These are phyloP conservation scores for Monilinia vaccinii-corymbosi DNA, from an alignment of 2,329 filamentous ascomycete genomes.

Conservation along the genomic window DNA sequence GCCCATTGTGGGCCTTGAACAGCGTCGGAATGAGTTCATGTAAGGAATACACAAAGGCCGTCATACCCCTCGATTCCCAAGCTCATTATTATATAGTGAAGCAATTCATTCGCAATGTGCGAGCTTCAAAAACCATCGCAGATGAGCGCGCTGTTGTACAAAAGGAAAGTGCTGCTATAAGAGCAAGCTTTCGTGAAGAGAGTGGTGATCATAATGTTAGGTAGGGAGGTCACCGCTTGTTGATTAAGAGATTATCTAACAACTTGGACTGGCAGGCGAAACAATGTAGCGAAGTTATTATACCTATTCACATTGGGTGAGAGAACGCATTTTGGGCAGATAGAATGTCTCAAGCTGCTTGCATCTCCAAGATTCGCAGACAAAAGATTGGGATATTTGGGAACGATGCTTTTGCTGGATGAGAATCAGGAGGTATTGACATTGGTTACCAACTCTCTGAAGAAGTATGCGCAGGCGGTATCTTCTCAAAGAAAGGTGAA, in stretches of 20 bases:
- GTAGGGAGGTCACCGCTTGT: conserved; percentile 41
- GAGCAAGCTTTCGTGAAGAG: conserved; percentile 96
- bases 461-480: conserved; percentile 57
- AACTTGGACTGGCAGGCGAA: conserved; percentile 53
- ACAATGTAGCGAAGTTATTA: conserved; percentile 96
- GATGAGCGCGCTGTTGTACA: conserved; percentile 97
- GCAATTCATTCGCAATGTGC: conserved; percentile 98
- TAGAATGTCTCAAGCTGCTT: conserved; percentile 95
- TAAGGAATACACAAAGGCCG: conserved; percentile 17
- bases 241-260: not conserved
- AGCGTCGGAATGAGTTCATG: conserved; percentile 30
- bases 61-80: conserved; percentile 12
- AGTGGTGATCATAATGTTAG: conserved; percentile 84
- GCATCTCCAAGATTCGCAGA: conserved; percentile 96
- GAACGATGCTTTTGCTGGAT: conserved; percentile 90
- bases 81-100: conserved; percentile 59
- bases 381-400: conserved; percentile 90
- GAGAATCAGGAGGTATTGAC: conserved; percentile 98
- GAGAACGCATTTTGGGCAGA: conserved; percentile 96
- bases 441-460: conserved; percentile 91
- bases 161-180: conserved; percentile 96
- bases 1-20: conserved; percentile 27
- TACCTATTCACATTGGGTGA: conserved; percentile 98
- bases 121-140: conserved; percentile 96
- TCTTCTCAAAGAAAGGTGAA: not conserved